phyloP scores from a whole-genome alignment of 257 asterid species.

The Capsicum chinense region DNA sequence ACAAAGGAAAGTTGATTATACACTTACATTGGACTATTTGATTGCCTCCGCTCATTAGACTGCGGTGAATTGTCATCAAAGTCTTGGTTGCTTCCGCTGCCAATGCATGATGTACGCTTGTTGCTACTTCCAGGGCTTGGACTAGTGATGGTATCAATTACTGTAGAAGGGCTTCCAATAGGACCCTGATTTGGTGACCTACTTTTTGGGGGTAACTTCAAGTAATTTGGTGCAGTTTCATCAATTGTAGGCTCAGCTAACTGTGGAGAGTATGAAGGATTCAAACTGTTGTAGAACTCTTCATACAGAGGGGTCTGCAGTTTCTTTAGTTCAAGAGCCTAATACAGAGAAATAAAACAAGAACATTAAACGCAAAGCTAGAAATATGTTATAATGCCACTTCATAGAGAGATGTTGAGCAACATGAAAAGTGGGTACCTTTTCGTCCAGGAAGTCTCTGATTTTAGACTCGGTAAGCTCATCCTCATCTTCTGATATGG shows the following conservation, averaged over 20 bases:
- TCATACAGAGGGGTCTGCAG: conserved; percentile 49
- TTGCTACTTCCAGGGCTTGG: conserved; percentile 49
- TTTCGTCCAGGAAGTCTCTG: conserved; percentile 46
- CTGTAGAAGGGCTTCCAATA: conserved; percentile 37
- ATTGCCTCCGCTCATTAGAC: conserved; percentile 40
- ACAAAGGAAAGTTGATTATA: neutral
- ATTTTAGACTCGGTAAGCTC: conserved; percentile 53
- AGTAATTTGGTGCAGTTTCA: conserved; percentile 38
- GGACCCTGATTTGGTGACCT: conserved; percentile 44
- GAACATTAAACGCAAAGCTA: neutral
- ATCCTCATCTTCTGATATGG: conserved; percentile 49
- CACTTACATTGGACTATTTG: conserved; percentile 46
- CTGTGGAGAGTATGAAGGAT: conserved; percentile 44
- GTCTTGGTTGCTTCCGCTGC: conserved; percentile 33
- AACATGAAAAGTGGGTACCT: conserved; percentile 32
- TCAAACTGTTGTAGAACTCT: conserved; percentile 49
- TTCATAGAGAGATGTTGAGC: conserved; percentile 3
- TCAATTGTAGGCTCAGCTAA: conserved; percentile 37
- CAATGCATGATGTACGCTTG: conserved; percentile 35
- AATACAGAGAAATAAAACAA: neutral
- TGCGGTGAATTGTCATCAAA: conserved; percentile 42
- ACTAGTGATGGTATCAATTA: conserved; percentile 32
- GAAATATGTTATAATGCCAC: neutral
- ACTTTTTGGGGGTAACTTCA: conserved; percentile 52
- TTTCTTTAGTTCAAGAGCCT: conserved; percentile 48